Evolutionary conservation across 495 filamentous ascomycete genomes (phyloP).

Genomic region (Penicillium angulare): DNA sequence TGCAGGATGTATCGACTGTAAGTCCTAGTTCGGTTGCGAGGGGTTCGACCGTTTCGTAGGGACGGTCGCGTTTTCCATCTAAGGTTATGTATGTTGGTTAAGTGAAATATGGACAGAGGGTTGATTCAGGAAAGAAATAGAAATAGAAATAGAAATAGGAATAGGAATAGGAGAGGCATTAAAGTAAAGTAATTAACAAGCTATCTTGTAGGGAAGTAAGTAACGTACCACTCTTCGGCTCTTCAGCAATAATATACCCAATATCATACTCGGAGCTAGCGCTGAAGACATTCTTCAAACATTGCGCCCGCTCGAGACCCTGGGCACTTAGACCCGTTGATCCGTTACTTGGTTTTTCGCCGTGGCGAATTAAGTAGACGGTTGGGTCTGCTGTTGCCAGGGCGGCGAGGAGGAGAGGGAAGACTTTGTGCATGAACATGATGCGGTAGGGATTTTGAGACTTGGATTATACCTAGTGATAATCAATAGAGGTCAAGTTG

Average conservation of each 20-base stretch:
- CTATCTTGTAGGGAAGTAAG: background rate
- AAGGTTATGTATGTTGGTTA: no score
- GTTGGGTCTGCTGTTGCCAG: constrained; percentile 28
- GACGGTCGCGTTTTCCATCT: constrained; percentile 51
- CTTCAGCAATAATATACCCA: constrained; percentile 51
- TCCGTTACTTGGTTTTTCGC: constrained; percentile 53
- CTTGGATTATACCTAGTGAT: background rate
- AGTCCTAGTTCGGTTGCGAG: constrained; percentile 51
- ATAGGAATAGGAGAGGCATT: no score
- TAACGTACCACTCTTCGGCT: constrained; percentile 41
- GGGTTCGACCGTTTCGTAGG: constrained; percentile 52
- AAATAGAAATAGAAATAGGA: no score
- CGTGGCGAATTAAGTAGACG: constrained; percentile 58
- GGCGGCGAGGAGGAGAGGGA: constrained; percentile 19
- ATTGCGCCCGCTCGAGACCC: constrained; percentile 51
- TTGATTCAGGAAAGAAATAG: no score
- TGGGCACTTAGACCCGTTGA: constrained; percentile 41
- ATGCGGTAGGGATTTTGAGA: constrained; percentile 1
- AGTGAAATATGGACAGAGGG: no score
- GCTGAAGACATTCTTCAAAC: constrained; percentile 49
- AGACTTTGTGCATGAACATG: constrained; percentile 7
- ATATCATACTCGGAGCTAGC: constrained; percentile 47
- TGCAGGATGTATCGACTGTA: constrained; percentile 48
- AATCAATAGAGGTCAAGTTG: no score
- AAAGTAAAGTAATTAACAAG: no score